phyloP scores from a whole-genome alignment of 306 rosid genomes.

The Pachyrhizus erosus region DNA sequence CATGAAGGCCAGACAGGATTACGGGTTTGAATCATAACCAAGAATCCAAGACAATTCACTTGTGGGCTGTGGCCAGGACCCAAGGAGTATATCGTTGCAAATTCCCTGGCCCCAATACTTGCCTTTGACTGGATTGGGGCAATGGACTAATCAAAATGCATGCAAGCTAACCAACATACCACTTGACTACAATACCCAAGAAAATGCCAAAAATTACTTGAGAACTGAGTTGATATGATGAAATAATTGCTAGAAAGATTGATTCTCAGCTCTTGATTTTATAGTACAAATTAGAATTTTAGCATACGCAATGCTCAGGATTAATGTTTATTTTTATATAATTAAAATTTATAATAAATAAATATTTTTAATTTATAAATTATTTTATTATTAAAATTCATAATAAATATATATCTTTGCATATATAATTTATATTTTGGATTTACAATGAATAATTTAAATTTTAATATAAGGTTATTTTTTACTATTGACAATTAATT shows the following conservation, averaged over 20 bases:
- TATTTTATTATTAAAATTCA: not conserved
- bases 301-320: not conserved
- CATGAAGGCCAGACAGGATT: not conserved
- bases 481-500: not conserved
- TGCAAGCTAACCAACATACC: not conserved
- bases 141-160: not conserved
- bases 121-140: not conserved
- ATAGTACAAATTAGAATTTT: not conserved
- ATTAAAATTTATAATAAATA: not conserved
- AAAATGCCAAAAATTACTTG: not conserved
- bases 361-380: not conserved
- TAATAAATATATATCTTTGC: not conserved
- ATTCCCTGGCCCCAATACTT: not conserved
- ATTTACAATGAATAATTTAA: too few species aligned
- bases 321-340: not conserved
- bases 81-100: not conserved
- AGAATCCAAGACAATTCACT: not conserved
- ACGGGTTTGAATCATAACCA: not conserved
- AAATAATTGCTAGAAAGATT: not conserved
- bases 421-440: not conserved
- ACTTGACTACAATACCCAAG: not conserved
- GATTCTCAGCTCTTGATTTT: not conserved
- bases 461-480: not conserved
- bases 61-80: not conserved
- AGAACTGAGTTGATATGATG: not conserved